Conservation (phyloP, 805 yeast genomes). For the Wickerhamomyces sydowiorum region DNA sequence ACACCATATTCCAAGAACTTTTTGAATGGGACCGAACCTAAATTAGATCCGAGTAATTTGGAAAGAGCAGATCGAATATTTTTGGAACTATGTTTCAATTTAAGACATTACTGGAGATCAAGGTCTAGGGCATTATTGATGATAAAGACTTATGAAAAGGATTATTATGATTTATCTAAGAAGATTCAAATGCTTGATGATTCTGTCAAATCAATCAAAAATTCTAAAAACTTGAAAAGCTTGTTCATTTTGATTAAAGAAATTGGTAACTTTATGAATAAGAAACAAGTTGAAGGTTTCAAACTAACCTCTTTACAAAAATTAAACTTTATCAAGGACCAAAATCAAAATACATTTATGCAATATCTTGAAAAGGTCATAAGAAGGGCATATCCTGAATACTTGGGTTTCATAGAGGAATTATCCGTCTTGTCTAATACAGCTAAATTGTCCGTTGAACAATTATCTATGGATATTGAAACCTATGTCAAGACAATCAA, state of each 20-base stretch:
- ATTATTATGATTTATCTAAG: conserved; percentile 61
- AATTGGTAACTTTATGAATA: conserved; percentile 97
- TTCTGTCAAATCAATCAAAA: conserved; percentile 62
- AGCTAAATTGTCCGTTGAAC: conserved; percentile 77
- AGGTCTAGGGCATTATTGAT: conserved; percentile 80
- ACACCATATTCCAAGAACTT: conserved; percentile 76
- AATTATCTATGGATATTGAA: conserved; percentile 65
- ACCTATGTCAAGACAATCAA: conserved; percentile 54
- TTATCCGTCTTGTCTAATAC: conserved; percentile 42
- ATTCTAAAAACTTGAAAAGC: conserved; percentile 61
- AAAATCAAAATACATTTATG: conserved; percentile 76
- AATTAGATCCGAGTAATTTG: conserved; percentile 68
- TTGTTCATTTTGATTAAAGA: conserved; percentile 81
- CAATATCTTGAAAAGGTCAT: conserved; percentile 89
- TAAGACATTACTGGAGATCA: conserved; percentile 88
- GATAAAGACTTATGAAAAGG: conserved; percentile 66
- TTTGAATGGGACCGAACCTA: conserved; percentile 38
- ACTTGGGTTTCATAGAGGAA: conserved; percentile 71
- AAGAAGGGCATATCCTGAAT: conserved; percentile 78
- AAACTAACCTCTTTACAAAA: conserved; percentile 85
- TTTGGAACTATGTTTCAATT: conserved; percentile 74
- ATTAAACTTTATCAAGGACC: conserved; percentile 85
- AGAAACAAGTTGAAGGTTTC: conserved; percentile 92
- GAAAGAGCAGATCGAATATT: conserved; percentile 85
- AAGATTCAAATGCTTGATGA: conserved; percentile 68